Conservation (phyloP, 2,329 filamentous ascomycete genomes). For the Diaporthe nobilis region DNA sequence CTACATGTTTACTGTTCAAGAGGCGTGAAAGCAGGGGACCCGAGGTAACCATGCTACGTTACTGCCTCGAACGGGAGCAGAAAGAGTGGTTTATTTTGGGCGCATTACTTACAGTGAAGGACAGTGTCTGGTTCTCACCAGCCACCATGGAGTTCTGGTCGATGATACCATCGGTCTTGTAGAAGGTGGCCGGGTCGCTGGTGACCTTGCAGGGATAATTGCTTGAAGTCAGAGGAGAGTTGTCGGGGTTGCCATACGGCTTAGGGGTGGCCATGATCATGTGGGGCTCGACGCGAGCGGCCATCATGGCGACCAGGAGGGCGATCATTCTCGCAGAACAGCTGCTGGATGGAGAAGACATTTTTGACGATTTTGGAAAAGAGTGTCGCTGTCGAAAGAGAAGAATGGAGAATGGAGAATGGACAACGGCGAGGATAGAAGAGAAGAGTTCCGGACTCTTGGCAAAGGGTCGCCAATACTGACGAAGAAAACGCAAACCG, state of each 20-base stretch:
- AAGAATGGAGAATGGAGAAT: slow-evolving; percentile 3
- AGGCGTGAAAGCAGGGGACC: not conserved
- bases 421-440: not conserved
- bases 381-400: slow-evolving; percentile 7
- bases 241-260: slow-evolving; percentile 42
- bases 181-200: slow-evolving; percentile 38
- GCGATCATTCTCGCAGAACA: slow-evolving; percentile 4
- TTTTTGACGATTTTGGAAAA: slow-evolving; percentile 28
- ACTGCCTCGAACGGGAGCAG: not conserved
- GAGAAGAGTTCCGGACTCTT: slow-evolving; percentile 26
- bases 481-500: slow-evolving; percentile 12
- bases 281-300: slow-evolving; percentile 38
- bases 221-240: slow-evolving; percentile 35
- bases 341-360: not conserved
- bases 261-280: slow-evolving; percentile 47
- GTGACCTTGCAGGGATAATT: slow-evolving; percentile 42
- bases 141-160: slow-evolving; percentile 38
- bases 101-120: slow-evolving; percentile 18
- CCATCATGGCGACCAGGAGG: slow-evolving; percentile 22
- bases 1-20: not conserved
- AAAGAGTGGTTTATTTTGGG: too few species aligned
- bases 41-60: not conserved
- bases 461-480: slow-evolving; percentile 5
- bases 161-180: slow-evolving; percentile 39
- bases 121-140: slow-evolving; percentile 39